Evolutionary conservation across 192 early-diverging fungal genomes (phyloP), one percentile per base, ranked within the genome.

Genomic region (Backusella liffmaniae): DNA sequence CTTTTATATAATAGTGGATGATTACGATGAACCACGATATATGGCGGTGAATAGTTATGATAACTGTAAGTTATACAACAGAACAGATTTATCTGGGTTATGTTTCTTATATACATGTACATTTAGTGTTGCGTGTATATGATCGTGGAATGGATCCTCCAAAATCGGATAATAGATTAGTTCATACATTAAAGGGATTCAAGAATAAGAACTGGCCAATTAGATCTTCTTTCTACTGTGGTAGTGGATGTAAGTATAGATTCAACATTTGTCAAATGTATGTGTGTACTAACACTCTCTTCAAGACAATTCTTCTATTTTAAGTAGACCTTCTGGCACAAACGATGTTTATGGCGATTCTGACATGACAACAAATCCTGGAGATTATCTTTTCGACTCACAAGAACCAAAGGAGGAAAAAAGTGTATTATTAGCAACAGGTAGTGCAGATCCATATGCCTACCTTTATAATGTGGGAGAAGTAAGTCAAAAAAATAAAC

Each of bases 201-300:
- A 94, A 94, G 75, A 96, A 95, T 81, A 94, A 94, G 74, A 96
- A 97, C 83, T 98, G 95, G 95, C 96, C 97, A 3, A 96, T 98
- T 75, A 96, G 94, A 79, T 92, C 90, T 49, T 92, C 95, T 0
- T 97, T 96, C 71, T 90, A 92, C 70, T 84, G 87, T 12, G 86
- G 86, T 46, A 86, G 81, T 84, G 94, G 92, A 42, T 89, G 92
- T 94, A 86, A 80, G 86, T 62, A 15, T 37, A 42, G 29, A 44
- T 16, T 44, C 42, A 16, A 5, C 12, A 44, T 44, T 16, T 44
- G 13, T 15, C 15, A 16, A 44, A 32, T 32, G 32, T 16, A 15
- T 30, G 29, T 34, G 65, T 34, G 4, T 49, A 7, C 46, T 49
- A 12, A 66, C 32, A 29, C 30, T 23, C n/a, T 36, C 51, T 37